These are phyloP conservation scores for Dryadomyces quercivorus DNA, from an alignment of 2,329 filamentous ascomycete genomes.

Conservation along the genomic window DNA sequence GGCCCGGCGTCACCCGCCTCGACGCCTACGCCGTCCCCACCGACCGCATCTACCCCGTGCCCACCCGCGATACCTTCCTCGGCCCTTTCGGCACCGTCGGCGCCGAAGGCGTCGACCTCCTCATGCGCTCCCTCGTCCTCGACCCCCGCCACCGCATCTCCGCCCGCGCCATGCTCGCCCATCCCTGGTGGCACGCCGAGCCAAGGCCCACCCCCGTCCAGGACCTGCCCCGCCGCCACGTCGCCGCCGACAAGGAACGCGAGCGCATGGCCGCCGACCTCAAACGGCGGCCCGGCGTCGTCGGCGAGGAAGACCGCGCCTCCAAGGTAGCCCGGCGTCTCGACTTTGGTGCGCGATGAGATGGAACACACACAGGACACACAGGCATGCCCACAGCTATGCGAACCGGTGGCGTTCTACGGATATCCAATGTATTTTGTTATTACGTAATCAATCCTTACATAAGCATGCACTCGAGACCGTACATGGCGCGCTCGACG, in stretches of 20 bases:
- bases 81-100: constrained; percentile 70
- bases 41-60: constrained; percentile 40
- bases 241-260: constrained; percentile 44
- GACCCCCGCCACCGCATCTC: constrained; percentile 79
- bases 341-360: constrained; percentile 46
- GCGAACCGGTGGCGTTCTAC: no score
- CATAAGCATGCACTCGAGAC: constrained; percentile 80
- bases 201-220: constrained; percentile 74
- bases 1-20: constrained; percentile 79
- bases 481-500: constrained; percentile 96
- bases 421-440: no score
- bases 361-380: not conserved
- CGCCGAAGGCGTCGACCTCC: constrained; percentile 69
- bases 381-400: no score
- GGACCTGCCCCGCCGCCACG: constrained; percentile 67
- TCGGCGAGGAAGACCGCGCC: constrained; percentile 46
- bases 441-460: constrained; percentile 22
- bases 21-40: constrained; percentile 64
- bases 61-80: constrained; percentile 60
- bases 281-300: constrained; percentile 59
- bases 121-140: constrained; percentile 73
- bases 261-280: constrained; percentile 54
- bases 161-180: constrained; percentile 64
- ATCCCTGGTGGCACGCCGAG: constrained; percentile 75
- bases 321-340: constrained; percentile 74